phyloP scores from a whole-genome alignment of 768 basidiomycete species.

The Ramaria sp. region DNA sequence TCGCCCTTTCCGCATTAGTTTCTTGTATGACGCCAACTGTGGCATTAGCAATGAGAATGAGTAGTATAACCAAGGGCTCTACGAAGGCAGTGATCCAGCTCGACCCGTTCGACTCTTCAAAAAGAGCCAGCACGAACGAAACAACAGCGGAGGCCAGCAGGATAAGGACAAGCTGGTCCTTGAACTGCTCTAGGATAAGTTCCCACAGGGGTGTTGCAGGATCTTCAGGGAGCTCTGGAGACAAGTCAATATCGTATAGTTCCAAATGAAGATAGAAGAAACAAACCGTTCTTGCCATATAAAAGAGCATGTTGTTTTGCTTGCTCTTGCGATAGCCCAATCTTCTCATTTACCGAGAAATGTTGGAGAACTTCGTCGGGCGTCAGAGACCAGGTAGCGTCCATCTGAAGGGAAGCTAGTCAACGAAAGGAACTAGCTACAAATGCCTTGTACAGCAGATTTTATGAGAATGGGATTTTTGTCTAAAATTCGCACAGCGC shows the following conservation, averaged over 20 bases:
- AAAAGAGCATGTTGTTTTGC: conserved; percentile 62
- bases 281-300: conserved; percentile 79
- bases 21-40: conserved; percentile 96
- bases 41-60: conserved; percentile 96
- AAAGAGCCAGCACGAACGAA: conserved; percentile 83
- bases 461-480: neutral
- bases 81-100: conserved; percentile 79
- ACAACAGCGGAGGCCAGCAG: conserved; percentile 88
- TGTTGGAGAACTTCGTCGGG: conserved; percentile 60
- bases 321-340: conserved; percentile 57
- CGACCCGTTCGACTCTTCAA: conserved; percentile 55
- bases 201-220: conserved; percentile 87
- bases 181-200: conserved; percentile 96
- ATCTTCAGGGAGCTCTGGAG: conserved; percentile 82
- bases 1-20: conserved; percentile 90
- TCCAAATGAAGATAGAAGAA: neutral
- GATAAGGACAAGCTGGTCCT: conserved; percentile 97
- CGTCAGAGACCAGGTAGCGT: conserved; percentile 69
- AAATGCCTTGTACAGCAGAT: neutral
- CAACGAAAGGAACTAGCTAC: conserved; percentile 7
- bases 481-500: conserved; percentile 7
- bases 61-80: conserved; percentile 87
- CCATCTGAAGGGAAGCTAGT: conserved; percentile 29
- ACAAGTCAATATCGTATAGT: conserved; percentile 7
- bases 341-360: conserved; percentile 51